Evolutionary conservation across 2,329 filamentous ascomycete genomes (phyloP).

Genomic region (Colletotrichum spinosum): DNA sequence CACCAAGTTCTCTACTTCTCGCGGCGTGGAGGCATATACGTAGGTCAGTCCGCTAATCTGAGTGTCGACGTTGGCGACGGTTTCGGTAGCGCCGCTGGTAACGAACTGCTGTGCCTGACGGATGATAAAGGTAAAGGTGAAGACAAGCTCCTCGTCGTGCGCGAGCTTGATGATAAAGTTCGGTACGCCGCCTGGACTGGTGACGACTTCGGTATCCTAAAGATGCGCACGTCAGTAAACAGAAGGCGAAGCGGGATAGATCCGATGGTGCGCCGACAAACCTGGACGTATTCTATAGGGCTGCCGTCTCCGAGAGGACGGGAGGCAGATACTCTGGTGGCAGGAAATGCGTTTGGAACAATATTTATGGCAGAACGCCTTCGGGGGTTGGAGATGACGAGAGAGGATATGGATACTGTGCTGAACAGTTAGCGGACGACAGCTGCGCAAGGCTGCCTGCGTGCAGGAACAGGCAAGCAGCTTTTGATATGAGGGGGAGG

Average conservation of each 20-base stretch:
- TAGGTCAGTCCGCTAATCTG: constrained; percentile 90
- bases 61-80: constrained; percentile 69
- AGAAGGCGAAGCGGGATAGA: constrained; percentile 4
- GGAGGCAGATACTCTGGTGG: constrained; percentile 79
- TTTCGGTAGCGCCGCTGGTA: constrained; percentile 58
- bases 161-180: constrained; percentile 86
- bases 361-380: constrained; percentile 82
- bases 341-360: constrained; percentile 88
- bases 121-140: constrained; percentile 92
- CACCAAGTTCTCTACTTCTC: constrained; percentile 92
- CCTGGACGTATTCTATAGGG: constrained; percentile 92
- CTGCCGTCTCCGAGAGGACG: constrained; percentile 79
- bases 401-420: constrained; percentile 86
- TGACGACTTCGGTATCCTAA: constrained; percentile 79
- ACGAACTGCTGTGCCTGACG: constrained; percentile 57
- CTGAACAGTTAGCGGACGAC: constrained; percentile 37
- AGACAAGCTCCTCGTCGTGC: constrained; percentile 92
- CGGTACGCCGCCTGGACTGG: constrained; percentile 62
- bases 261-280: constrained; percentile 54
- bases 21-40: constrained; percentile 85
- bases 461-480: constrained; percentile 34
- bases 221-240: constrained; percentile 27
- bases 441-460: constrained; percentile 35
- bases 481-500: constrained; percentile 38
- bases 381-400: constrained; percentile 83